These are phyloP conservation scores for Tylopilus sp. DNA, from an alignment of 768 basidiomycete species.

Conservation along the genomic window DNA sequence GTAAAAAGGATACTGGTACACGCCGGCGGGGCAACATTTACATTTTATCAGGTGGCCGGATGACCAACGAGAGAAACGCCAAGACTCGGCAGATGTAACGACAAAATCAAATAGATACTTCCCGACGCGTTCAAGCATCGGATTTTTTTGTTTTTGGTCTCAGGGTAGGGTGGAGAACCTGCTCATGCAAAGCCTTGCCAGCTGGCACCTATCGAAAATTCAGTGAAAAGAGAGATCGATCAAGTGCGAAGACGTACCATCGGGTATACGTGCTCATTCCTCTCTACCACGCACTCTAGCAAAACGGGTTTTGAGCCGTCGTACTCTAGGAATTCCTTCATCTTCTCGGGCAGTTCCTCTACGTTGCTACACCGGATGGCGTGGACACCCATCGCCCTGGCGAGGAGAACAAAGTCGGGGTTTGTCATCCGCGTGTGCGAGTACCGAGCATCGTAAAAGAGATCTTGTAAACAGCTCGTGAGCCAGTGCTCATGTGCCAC, in stretches of 20 bases:
- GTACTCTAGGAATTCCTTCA: constrained; percentile 99
- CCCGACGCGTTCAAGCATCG: constrained; percentile 22
- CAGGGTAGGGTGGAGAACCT: constrained; percentile 69
- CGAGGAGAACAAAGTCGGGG: constrained; percentile 90
- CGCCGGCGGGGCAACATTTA: constrained; percentile 21
- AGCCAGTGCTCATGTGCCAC: background rate
- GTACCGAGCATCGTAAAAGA: constrained; percentile 96
- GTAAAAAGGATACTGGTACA: constrained; percentile 22
- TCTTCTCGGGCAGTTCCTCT: constrained; percentile 85
- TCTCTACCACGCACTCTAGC: constrained; percentile 86
- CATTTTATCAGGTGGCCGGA: constrained; percentile 6
- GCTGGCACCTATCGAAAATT: constrained; percentile 63
- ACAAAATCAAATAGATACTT: background rate
- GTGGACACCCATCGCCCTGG: constrained; percentile 89
- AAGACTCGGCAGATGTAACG: background rate
- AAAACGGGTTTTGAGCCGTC: constrained; percentile 82
- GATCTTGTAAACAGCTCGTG: constrained; percentile 45
- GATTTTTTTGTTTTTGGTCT: constrained; percentile 27
- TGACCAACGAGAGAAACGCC: background rate
- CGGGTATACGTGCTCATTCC: constrained; percentile 85
- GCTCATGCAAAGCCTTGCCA: constrained; percentile 92
- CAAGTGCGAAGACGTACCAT: constrained; percentile 52
- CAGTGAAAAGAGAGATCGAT: background rate
- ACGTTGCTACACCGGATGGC: constrained; percentile 71
- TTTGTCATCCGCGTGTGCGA: constrained; percentile 96